Percentiles rank a stretch among this genome's conserved stretches.
phyloP scores from a whole-genome alignment of 352 stramenopile genomes.

The Phytophthora palmivora region DNA sequence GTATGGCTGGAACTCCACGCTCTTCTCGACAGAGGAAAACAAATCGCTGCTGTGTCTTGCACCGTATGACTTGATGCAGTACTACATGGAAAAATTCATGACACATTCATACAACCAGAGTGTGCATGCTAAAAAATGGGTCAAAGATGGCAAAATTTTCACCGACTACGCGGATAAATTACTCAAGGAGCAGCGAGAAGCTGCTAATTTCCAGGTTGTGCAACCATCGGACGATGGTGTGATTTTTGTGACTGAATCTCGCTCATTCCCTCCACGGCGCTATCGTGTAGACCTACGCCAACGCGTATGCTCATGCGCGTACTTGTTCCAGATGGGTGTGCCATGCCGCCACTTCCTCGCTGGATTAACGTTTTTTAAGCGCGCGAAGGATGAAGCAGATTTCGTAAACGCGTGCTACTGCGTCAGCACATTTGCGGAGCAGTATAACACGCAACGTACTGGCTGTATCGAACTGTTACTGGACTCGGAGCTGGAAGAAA shows the following conservation, averaged over 20 bases:
- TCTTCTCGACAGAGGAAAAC: conserved; percentile 28
- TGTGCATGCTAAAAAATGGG: conserved; percentile 35
- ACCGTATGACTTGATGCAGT: conserved; percentile 45
- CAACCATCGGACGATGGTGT: conserved; percentile 37
- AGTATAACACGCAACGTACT: conserved; percentile 36
- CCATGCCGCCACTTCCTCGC: conserved; percentile 45
- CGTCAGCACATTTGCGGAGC: conserved; percentile 31
- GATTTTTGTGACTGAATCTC: conserved; percentile 44
- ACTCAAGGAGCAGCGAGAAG: conserved; percentile 37
- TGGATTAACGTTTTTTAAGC: conserved; percentile 36
- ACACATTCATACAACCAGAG: conserved; percentile 34
- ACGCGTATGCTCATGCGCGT: conserved; percentile 41
- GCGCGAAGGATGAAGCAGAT: conserved; percentile 20
- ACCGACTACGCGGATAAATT: conserved; percentile 35
- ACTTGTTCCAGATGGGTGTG: conserved; percentile 43
- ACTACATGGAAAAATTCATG: conserved; percentile 51
- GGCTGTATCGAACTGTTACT: conserved; percentile 40
- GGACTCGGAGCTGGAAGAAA: conserved; percentile 42
- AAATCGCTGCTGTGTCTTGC: conserved; percentile 33
- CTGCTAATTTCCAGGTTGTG: conserved; percentile 45
- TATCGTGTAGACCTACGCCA: conserved; percentile 41
- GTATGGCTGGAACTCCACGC: conserved; percentile 43
- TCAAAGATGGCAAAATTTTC: conserved; percentile 24
- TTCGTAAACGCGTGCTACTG: conserved; percentile 37
- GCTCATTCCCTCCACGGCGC: conserved; percentile 43